Evolutionary conservation across 495 filamentous ascomycete genomes (phyloP).

Genomic region (Hypoxylon cercidicola): DNA sequence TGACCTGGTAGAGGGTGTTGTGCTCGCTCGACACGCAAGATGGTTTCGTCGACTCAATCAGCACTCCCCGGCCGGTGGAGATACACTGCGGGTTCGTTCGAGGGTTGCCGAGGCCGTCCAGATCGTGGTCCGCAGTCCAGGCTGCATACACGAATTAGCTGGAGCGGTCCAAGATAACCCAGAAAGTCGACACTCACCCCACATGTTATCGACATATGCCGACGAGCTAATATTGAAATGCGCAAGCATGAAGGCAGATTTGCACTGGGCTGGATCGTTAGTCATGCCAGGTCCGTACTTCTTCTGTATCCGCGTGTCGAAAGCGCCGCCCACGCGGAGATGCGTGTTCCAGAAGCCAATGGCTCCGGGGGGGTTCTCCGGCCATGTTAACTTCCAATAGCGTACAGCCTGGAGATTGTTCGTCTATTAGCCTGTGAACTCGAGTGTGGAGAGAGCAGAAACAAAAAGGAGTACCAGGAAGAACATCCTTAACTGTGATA

Average conservation of each 20-base stretch:
- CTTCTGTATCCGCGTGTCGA: slow-evolving; percentile 55
- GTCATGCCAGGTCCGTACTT: slow-evolving; percentile 44
- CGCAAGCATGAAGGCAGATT: slow-evolving; percentile 62
- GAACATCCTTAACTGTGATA: slow-evolving; percentile 62
- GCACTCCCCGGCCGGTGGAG: slow-evolving; percentile 60
- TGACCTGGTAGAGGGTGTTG: slow-evolving; percentile 61
- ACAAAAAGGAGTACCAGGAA: too few species aligned
- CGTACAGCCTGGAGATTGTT: too few species aligned
- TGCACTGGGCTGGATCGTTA: slow-evolving; percentile 51
- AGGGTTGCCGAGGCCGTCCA: slow-evolving; percentile 46
- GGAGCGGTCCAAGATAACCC: slow-evolving; percentile 36
- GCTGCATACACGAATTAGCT: slow-evolving; percentile 24
- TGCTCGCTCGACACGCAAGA: slow-evolving; percentile 44
- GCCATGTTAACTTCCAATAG: slow-evolving; percentile 62
- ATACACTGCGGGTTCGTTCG: slow-evolving; percentile 52
- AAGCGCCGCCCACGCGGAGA: slow-evolving; percentile 66
- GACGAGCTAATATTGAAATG: slow-evolving; percentile 60
- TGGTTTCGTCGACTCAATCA: slow-evolving; percentile 51
- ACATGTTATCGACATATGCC: slow-evolving; percentile 67
- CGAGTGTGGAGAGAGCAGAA: too few species aligned
- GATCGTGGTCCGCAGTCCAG: slow-evolving; percentile 55
- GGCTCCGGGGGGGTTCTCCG: slow-evolving; percentile 56
- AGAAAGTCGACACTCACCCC: slow-evolving; percentile 58
- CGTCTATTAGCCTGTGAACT: too few species aligned
- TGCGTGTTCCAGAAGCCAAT: slow-evolving; percentile 68